Evolutionary conservation across 352 stramenopile genomes (phyloP).

Genomic region (Globisporangium heterothallicum): DNA sequence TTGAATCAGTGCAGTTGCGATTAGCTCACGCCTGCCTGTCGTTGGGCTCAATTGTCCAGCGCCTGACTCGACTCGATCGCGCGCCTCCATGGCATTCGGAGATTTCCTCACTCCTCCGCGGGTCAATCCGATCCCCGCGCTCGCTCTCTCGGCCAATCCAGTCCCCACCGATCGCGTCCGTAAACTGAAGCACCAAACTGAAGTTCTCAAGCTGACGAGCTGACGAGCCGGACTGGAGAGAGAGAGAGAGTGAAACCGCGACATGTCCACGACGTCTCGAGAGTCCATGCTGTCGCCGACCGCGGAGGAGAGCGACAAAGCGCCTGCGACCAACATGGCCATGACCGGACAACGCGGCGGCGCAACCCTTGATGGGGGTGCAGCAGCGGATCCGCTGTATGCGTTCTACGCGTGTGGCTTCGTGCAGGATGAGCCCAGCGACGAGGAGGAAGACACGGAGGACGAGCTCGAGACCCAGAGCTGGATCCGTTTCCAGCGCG

Average conservation of each 20-base stretch:
- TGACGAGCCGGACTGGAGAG: neutral
- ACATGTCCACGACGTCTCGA: constrained; percentile 7
- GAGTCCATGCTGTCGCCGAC: constrained; percentile 9
- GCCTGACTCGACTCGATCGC: neutral
- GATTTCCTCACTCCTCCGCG: constrained; percentile 7
- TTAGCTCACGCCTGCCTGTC: neutral
- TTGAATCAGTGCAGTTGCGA: neutral
- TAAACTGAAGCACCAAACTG: neutral
- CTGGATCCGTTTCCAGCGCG: constrained; percentile 54
- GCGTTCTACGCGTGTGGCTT: constrained; percentile 63
- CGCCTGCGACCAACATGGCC: neutral
- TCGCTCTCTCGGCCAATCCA: neutral
- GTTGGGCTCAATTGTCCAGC: neutral
- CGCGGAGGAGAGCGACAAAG: neutral
- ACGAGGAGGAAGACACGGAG: constrained; percentile 45
- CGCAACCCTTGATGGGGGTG: too few relatives aligned
- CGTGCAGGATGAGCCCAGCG: constrained; percentile 32
- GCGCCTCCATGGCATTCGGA: constrained; percentile 1
- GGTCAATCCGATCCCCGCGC: neutral
- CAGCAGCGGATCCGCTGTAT: constrained; percentile 25
- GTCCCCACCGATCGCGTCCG: neutral
- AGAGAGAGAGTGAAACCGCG: neutral
- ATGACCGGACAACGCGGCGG: neutral
- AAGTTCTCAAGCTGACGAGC: neutral
- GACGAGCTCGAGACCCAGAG: constrained; percentile 49